These are phyloP conservation scores for Aureobasidium sp. DNA, from an alignment of 2,329 filamentous ascomycete genomes.

Conservation along the genomic window DNA sequence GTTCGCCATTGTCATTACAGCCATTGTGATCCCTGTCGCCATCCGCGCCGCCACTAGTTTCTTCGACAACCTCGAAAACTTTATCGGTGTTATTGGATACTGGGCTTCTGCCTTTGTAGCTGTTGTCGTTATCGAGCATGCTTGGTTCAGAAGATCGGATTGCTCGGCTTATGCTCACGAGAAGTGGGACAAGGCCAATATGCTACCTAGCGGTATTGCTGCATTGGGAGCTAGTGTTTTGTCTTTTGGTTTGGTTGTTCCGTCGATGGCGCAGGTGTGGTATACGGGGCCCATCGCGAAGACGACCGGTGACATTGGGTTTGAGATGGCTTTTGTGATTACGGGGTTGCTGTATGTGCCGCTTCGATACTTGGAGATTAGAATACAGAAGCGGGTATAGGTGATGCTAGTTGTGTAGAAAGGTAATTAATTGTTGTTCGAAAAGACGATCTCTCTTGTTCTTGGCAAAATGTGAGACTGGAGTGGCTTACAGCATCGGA, in stretches of 20 bases:
- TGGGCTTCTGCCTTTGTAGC: slow-evolving; percentile 37
- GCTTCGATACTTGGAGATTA: slow-evolving; percentile 32
- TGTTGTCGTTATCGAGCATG: slow-evolving; percentile 33
- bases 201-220: slow-evolving; percentile 34
- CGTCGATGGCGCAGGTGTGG: slow-evolving; percentile 23
- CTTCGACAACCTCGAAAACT: slow-evolving; percentile 36
- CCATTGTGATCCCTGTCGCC: slow-evolving; percentile 35
- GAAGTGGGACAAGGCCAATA: slow-evolving; percentile 30
- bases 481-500: too few species aligned
- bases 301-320: slow-evolving; percentile 55
- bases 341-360: slow-evolving; percentile 38
- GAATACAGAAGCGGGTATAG: slow-evolving; percentile 17
- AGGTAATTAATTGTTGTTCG: neutral
- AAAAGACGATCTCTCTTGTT: too few species aligned
- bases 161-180: slow-evolving; percentile 31
- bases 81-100: slow-evolving; percentile 40
- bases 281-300: slow-evolving; percentile 22
- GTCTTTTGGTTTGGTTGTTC: slow-evolving; percentile 20
- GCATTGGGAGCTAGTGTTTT: slow-evolving; percentile 22
- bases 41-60: slow-evolving; percentile 35
- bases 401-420: neutral
- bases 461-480: too few species aligned
- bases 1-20: slow-evolving; percentile 33
- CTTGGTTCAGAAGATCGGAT: slow-evolving; percentile 31
- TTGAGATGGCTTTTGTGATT: slow-evolving; percentile 52